Conservation (phyloP, 192 early-diverging fungal species). For the Funneliformis geosporum region DNA sequence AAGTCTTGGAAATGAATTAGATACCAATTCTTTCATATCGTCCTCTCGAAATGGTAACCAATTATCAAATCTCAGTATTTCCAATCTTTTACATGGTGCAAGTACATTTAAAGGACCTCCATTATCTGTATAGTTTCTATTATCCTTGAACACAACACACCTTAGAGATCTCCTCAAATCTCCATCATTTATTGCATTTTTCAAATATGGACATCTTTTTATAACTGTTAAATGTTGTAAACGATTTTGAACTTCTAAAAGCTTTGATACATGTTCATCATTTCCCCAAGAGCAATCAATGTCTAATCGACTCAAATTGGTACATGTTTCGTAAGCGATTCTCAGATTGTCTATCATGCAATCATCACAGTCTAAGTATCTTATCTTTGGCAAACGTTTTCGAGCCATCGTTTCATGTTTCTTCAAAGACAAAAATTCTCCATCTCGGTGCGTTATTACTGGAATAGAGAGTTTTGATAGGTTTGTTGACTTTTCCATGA, state of each 20-base stretch:
- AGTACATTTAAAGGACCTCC: constrained; percentile 2
- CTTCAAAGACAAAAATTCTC: neutral
- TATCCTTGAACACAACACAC: neutral
- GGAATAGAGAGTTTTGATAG: neutral
- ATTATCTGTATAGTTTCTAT: neutral
- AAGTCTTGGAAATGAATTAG: neutral
- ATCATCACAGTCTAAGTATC: constrained; percentile 9
- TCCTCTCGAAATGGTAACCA: neutral
- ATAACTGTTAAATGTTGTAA: neutral
- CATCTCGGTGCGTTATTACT: neutral
- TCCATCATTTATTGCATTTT: neutral
- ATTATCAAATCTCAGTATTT: neutral
- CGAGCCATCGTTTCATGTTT: neutral
- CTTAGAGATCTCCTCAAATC: neutral
- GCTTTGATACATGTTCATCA: neutral
- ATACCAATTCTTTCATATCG: neutral
- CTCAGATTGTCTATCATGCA: neutral
- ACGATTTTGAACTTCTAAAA: neutral
- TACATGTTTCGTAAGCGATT: neutral
- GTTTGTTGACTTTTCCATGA: neutral
- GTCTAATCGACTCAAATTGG: neutral
- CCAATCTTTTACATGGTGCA: neutral
- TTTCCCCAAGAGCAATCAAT: constrained; percentile 22
- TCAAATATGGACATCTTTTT: neutral
- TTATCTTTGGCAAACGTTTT: neutral